These are phyloP conservation scores for Aureobasidium pullulans DNA, from an alignment of 2,329 filamentous ascomycete genomes.

Conservation along the genomic window DNA sequence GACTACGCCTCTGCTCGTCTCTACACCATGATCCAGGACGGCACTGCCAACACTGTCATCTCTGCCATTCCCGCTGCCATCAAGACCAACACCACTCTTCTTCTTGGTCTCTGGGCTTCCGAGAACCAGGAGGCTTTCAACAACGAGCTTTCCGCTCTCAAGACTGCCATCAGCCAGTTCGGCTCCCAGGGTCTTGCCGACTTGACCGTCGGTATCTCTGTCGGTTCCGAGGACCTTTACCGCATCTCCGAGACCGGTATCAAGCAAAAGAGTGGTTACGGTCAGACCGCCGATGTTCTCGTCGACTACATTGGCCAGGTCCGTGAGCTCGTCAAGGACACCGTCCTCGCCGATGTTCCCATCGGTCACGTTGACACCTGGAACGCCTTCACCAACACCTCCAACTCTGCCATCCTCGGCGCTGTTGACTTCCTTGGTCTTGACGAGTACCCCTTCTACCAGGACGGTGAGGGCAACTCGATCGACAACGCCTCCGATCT, in stretches of 20 bases:
- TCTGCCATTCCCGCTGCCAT: conserved; percentile 74
- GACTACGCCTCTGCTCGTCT: conserved; percentile 64
- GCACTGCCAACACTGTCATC: conserved; percentile 58
- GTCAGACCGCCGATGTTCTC: conserved; percentile 40
- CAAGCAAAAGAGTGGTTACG: conserved; percentile 32
- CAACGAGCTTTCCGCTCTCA: conserved; percentile 68
- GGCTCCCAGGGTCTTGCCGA: conserved; percentile 53
- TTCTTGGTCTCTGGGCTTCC: conserved; percentile 80
- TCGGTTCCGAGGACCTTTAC: conserved; percentile 72
- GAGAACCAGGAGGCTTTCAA: conserved; percentile 54
- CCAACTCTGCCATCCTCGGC: conserved; percentile 63
- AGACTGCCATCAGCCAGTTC: conserved; percentile 60
- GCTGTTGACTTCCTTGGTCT: conserved; percentile 73
- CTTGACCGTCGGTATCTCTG: conserved; percentile 72
- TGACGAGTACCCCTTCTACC: conserved; percentile 70
- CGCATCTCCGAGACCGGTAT: conserved; percentile 46
- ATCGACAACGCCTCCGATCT: conserved; percentile 58
- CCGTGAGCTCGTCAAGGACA: conserved; percentile 55
- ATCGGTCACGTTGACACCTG: conserved; percentile 88
- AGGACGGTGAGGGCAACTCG: conserved; percentile 59
- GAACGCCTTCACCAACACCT: conserved; percentile 62
- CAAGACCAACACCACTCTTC: conserved; percentile 65
- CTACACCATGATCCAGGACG: conserved; percentile 67
- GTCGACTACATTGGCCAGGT: conserved; percentile 64
- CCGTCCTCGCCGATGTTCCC: conserved; percentile 44